Conservation (phyloP, 345 rosid genomes). For the Salix udensis region DNA sequence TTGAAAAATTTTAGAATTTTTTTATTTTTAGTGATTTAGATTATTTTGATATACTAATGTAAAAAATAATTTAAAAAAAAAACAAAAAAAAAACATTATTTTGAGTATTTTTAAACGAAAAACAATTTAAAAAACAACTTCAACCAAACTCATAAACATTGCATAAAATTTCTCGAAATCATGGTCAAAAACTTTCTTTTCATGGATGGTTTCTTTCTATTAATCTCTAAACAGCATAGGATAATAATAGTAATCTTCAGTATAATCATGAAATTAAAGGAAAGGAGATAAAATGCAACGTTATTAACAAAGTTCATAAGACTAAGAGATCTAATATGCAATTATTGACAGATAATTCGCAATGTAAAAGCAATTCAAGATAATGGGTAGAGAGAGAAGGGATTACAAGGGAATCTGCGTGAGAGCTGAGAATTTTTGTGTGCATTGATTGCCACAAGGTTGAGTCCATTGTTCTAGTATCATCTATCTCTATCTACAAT, state of each 20-base stretch:
- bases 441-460: slow-evolving; percentile 80
- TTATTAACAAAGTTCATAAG: not conserved
- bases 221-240: not conserved
- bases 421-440: slow-evolving; percentile 72
- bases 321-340: not conserved
- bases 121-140: no score
- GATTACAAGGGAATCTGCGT: slow-evolving; percentile 81
- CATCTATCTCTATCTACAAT: slow-evolving; percentile 2
- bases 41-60: no score
- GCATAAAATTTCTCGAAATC: no score
- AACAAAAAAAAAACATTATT: no score
- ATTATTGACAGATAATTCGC: not conserved
- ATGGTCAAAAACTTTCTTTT: no score
- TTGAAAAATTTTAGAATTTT: no score
- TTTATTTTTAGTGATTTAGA: no score
- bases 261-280: not conserved
- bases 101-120: no score
- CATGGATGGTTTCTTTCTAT: no score
- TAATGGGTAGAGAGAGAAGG: not conserved
- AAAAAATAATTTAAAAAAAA: no score
- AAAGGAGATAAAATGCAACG: not conserved
- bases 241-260: no score
- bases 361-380: not conserved
- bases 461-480: slow-evolving; percentile 78
- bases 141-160: no score